These are phyloP conservation scores for Dryas drummondii DNA, from an alignment of 306 rosid genomes.

Conservation along the genomic window DNA sequence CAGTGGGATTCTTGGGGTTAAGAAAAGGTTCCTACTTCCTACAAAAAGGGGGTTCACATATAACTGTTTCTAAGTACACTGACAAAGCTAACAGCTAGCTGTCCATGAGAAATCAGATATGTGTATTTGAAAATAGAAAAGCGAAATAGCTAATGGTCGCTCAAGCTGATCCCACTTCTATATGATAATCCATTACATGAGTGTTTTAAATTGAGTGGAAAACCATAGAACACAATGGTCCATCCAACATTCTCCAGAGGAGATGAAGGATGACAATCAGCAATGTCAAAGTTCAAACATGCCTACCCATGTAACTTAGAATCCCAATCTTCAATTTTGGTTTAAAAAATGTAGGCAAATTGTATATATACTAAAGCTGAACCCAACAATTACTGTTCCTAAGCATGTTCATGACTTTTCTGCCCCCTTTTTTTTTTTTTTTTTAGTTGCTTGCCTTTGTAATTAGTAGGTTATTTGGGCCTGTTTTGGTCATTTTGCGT, in stretches of 20 bases:
- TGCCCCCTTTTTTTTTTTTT: too few species aligned
- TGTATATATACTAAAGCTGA: too few species aligned
- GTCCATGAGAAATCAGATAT: not conserved
- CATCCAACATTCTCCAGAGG: conserved; percentile 7
- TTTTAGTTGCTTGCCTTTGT: too few species aligned
- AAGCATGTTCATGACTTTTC: too few species aligned
- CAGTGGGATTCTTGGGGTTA: not conserved
- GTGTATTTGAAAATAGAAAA: conserved; percentile 4
- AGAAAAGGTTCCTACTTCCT: not conserved
- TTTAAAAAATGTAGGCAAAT: not conserved
- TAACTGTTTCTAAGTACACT: not conserved
- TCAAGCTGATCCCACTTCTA: not conserved
- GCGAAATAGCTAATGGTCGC: not conserved
- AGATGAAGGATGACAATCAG: not conserved
- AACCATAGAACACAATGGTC: not conserved
- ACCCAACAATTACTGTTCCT: too few species aligned
- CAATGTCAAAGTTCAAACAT: not conserved
- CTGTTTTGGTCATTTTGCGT: too few species aligned
- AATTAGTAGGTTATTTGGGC: too few species aligned
- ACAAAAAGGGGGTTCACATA: not conserved
- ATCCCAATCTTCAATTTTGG: not conserved
- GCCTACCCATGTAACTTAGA: not conserved
- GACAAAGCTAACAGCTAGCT: not conserved
- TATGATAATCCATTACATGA: not conserved
- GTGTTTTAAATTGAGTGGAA: not conserved